Conservation (phyloP, 1,284 basidiomycete genomes). For the Sanghuangporus weigelae region DNA sequence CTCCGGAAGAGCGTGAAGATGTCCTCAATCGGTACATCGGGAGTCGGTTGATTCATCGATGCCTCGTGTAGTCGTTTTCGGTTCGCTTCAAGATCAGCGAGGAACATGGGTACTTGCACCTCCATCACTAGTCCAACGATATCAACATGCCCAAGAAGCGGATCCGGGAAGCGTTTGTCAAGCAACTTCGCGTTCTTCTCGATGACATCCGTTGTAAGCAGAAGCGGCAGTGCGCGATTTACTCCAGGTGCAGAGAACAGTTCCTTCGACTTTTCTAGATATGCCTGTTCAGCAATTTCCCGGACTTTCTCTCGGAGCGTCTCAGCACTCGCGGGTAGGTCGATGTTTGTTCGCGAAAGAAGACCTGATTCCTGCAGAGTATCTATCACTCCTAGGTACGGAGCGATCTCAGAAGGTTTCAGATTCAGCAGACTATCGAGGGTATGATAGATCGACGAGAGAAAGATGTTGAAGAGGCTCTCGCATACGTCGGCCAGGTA, state of each 20-base stretch:
- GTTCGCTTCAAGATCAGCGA: slow-evolving; percentile 71
- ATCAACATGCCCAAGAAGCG: slow-evolving; percentile 75
- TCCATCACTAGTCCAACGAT: slow-evolving; percentile 75
- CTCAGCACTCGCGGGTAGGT: slow-evolving; percentile 56
- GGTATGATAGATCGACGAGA: slow-evolving; percentile 80
- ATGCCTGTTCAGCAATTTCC: slow-evolving; percentile 63
- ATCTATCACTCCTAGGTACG: slow-evolving; percentile 63
- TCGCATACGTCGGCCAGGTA: slow-evolving; percentile 63
- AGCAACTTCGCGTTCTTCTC: slow-evolving; percentile 81
- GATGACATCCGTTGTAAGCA: slow-evolving; percentile 84
- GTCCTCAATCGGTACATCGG: slow-evolving; percentile 81
- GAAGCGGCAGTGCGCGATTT: slow-evolving; percentile 72
- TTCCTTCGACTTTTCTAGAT: slow-evolving; percentile 66
- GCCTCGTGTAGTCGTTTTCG: slow-evolving; percentile 70
- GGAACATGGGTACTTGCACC: slow-evolving; percentile 67
- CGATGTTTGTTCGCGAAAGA: slow-evolving; percentile 61
- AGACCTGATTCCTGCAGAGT: slow-evolving; percentile 68
- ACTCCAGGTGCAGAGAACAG: slow-evolving; percentile 63
- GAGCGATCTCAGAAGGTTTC: slow-evolving; percentile 62
- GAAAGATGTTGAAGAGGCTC: slow-evolving; percentile 81
- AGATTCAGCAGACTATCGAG: slow-evolving; percentile 72
- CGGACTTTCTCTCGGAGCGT: slow-evolving; percentile 70
- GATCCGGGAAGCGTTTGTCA: slow-evolving; percentile 82
- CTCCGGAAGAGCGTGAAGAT: slow-evolving; percentile 83
- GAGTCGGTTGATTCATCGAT: slow-evolving; percentile 73